Conservation (phyloP, 164 flowering plant genomes). For the Pachysandra terminalis region DNA sequence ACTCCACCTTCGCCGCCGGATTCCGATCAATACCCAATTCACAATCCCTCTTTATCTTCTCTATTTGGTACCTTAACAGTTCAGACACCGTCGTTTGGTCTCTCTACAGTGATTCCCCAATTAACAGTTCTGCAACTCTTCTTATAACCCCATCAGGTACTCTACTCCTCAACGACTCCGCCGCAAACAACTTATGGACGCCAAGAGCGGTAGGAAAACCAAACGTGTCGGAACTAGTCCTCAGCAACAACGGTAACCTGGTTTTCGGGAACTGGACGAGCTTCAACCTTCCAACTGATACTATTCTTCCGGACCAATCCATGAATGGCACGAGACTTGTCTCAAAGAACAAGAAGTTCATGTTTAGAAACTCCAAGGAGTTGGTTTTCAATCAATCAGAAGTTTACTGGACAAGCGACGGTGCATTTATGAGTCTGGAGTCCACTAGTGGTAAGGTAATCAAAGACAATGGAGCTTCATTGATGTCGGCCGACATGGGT, state of each 20-base stretch:
- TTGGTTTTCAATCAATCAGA: constrained; percentile 29
- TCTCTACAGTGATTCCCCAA: constrained; percentile 24
- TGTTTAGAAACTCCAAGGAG: constrained; percentile 16
- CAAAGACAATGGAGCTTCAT: constrained; percentile 7
- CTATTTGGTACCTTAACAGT: constrained; percentile 47
- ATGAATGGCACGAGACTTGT: constrained; percentile 21
- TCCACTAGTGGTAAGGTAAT: constrained; percentile 29
- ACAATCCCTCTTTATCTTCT: constrained; percentile 39
- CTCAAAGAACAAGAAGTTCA: constrained; percentile 39
- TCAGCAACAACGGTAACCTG: constrained; percentile 35
- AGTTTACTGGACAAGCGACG: constrained; percentile 25
- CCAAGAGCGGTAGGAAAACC: neutral
- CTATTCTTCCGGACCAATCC: constrained; percentile 46
- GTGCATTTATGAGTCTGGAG: constrained; percentile 21
- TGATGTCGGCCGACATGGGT: constrained; percentile 36
- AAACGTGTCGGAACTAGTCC: constrained; percentile 25
- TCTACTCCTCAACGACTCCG: constrained; percentile 30
- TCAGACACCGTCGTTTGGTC: constrained; percentile 44
- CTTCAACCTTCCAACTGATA: constrained; percentile 45
- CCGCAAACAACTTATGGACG: constrained; percentile 27
- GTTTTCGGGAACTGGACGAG: constrained; percentile 49
- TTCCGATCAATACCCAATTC: constrained; percentile 31
- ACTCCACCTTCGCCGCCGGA: constrained; percentile 65
- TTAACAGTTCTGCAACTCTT: constrained; percentile 29
- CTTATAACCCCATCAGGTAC: constrained; percentile 34